Conservation (phyloP, 2,329 filamentous ascomycete species). For the Canariomyces notabilis region DNA sequence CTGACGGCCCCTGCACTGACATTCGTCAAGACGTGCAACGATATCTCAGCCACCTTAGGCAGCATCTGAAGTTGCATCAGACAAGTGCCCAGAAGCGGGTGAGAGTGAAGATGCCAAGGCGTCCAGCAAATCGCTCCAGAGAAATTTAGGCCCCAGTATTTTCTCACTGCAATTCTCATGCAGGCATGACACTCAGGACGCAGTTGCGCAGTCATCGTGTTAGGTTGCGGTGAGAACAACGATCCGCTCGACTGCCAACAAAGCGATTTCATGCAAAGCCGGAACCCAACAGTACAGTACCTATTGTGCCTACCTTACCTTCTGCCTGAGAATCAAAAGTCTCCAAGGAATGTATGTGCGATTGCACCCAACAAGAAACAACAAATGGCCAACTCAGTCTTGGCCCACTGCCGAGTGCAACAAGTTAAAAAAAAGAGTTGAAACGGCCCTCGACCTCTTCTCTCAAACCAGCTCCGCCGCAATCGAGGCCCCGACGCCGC, state of each 20-base stretch:
- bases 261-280: conserved; percentile 1
- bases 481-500: too few species aligned
- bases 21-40: not conserved
- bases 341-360: too few species aligned
- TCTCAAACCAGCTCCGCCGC: too few species aligned
- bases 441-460: too few species aligned
- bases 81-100: conserved; percentile 1
- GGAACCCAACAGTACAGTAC: not conserved
- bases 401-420: too few species aligned
- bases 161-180: conserved; percentile 8
- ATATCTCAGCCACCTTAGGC: conserved; percentile 12
- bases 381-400: too few species aligned
- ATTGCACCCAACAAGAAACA: too few species aligned
- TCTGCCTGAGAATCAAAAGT: too few species aligned
- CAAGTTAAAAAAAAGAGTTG: too few species aligned
- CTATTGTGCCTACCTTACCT: not conserved
- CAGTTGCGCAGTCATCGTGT: not conserved
- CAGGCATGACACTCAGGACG: not conserved
- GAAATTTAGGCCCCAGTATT: conserved; percentile 7
- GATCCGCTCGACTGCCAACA: not conserved
- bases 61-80: conserved; percentile 10
- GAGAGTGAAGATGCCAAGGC: conserved; percentile 1
- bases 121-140: conserved; percentile 9
- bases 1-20: too few species aligned
- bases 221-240: conserved; percentile 7